These are phyloP conservation scores for Auricularia sp. DNA, from an alignment of 768 basidiomycete species.

Conservation along the genomic window DNA sequence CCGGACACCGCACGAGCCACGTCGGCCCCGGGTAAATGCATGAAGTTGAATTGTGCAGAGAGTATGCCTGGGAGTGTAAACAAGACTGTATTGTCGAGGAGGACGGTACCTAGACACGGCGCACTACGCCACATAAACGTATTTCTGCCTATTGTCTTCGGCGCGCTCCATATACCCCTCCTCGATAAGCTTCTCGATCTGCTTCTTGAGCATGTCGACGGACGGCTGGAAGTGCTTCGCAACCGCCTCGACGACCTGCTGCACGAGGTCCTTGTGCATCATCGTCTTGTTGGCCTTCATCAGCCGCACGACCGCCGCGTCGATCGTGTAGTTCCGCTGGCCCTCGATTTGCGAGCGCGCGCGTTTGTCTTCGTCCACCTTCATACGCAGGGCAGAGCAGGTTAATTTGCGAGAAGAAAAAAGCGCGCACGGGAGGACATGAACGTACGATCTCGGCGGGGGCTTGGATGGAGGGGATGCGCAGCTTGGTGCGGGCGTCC, in stretches of 20 bases:
- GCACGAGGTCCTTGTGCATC: constrained; percentile 66
- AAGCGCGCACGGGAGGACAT: neutral
- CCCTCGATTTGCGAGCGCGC: constrained; percentile 79
- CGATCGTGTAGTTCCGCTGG: constrained; percentile 76
- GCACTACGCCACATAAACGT: constrained; percentile 65
- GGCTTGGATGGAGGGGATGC: constrained; percentile 93
- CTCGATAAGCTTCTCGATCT: constrained; percentile 76
- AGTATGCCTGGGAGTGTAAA: no score
- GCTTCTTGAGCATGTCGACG: constrained; percentile 74
- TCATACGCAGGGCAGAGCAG: neutral
- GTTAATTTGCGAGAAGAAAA: constrained; percentile 3
- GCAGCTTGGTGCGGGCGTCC: constrained; percentile 67
- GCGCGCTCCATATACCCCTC: constrained; percentile 77
- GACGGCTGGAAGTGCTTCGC: constrained; percentile 81
- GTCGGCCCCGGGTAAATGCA: no score
- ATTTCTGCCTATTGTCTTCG: constrained; percentile 57
- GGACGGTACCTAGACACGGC: no score
- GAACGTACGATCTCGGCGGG: constrained; percentile 67
- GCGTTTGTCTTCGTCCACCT: constrained; percentile 79
- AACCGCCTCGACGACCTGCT: constrained; percentile 77
- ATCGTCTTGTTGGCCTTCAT: constrained; percentile 92
- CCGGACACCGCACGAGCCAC: no score
- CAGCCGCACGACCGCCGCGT: constrained; percentile 92
- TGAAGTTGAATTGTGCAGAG: no score
- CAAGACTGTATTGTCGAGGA: no score